Conservation (phyloP, 306 rosid genomes). For the Medicago arabica region DNA sequence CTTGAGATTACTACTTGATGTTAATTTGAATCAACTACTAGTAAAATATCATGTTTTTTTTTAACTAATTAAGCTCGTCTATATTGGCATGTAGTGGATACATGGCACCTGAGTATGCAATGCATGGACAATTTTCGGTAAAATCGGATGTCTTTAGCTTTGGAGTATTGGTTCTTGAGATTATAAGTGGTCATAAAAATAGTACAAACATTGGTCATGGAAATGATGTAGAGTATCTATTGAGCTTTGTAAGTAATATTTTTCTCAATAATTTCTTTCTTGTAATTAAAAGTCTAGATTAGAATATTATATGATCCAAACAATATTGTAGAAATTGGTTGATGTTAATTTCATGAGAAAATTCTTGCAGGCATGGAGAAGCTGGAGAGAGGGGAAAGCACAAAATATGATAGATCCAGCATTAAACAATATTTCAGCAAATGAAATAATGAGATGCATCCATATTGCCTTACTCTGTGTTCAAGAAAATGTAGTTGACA, state of each 20-base stretch:
- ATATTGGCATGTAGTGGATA: conserved; percentile 48
- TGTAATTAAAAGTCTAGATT: no score
- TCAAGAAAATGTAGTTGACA: conserved; percentile 50
- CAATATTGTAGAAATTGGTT: not conserved
- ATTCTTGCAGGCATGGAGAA: conserved; percentile 54
- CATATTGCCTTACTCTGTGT: conserved; percentile 60
- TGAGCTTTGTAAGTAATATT: conserved; percentile 50
- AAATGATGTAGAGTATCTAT: conserved; percentile 37
- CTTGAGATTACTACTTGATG: not conserved
- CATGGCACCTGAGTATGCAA: conserved; percentile 34
- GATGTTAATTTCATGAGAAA: not conserved
- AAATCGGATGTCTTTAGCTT: not conserved
- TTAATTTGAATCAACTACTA: not conserved
- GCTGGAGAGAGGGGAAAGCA: conserved; percentile 48
- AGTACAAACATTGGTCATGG: conserved; percentile 16
- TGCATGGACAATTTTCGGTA: not conserved
- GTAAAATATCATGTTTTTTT: not conserved
- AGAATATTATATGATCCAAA: not conserved
- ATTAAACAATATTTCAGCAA: conserved; percentile 21
- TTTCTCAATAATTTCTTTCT: not conserved
- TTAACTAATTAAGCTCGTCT: not conserved
- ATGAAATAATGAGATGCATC: conserved; percentile 58
- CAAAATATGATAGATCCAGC: conserved; percentile 46
- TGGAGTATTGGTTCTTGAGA: conserved; percentile 57
- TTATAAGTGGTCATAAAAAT: conserved; percentile 52